Base-by-base conservation (phyloP, 257 asterid genomes). In the Nicotiana attenuata region DNA sequence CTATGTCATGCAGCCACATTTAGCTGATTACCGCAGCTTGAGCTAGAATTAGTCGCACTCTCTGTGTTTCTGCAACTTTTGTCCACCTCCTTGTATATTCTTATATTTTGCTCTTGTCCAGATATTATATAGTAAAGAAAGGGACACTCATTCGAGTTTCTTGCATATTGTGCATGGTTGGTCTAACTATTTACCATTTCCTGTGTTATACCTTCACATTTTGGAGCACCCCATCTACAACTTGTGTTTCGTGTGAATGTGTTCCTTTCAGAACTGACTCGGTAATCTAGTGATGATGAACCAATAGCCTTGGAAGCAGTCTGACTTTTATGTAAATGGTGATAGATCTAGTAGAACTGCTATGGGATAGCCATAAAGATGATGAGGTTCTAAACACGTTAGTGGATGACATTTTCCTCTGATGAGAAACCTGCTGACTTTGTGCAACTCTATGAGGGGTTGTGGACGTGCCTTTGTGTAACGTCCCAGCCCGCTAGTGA, bases 21-120 rank as follows among this genome's bases (percentile, higher is more conserved):
- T 50, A 47, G 24, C 79, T 73, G 79, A 73, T 47, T 50, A 73
- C 41, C 50, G 61, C 63, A 50, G 63, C 79, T 73, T 71, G 78
- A 71, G 78, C 59, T 71, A 20, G 35, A 41, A 45, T 20, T 13
- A 47, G 33, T 71, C 33, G 3, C 45, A 45, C 35, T 22, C 35
- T 22, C 5, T 45, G 60, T 45, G 78, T 73, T 45, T 47, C 60
- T 73, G 60, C 78, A 45, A 14, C 38, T 13, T 5, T 45, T 47
- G 15, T 14, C 59, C 4, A 13, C 38, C 38, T 71, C 60, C 2
- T 14, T 22, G 16, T 10, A n/a, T 73, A 7, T 45, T 73, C 60
- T 73, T 22, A 73, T 73, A 22, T 45, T 73, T 15, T 73, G 15
- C 61, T 73, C 8, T 73, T 11, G 78, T 73, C 78, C 60, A 71